Percentiles rank a stretch among this genome's conserved stretches.
Conservation (phyloP, 371 early-diverging fungal species). For the Capniomyces stellatus region DNA sequence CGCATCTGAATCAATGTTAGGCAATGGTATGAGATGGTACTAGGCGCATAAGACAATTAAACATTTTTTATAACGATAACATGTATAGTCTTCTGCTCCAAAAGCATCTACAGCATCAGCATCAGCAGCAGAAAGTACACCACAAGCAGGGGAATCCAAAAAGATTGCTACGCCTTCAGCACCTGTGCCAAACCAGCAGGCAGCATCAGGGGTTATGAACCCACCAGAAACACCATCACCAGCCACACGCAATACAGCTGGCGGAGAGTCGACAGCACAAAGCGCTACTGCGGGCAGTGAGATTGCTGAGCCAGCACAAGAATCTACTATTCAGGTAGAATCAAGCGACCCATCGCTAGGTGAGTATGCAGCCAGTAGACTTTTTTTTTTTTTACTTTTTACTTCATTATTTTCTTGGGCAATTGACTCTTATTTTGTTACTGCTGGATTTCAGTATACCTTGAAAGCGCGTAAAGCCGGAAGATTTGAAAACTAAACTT, state of each 20-base stretch:
- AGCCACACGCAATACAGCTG: slow-evolving; percentile 6
- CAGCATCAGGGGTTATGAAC: slow-evolving; percentile 9
- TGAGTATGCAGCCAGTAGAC: too few species aligned
- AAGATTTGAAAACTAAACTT: neutral
- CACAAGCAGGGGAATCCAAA: slow-evolving; percentile 14
- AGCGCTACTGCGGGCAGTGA: neutral
- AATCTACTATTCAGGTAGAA: too few species aligned
- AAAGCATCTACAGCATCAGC: slow-evolving; percentile 24
- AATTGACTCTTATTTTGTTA: too few species aligned
- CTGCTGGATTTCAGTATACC: too few species aligned
- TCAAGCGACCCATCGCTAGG: too few species aligned
- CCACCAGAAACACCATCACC: slow-evolving; percentile 19
- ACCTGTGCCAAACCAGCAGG: slow-evolving; percentile 14
- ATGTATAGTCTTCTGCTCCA: slow-evolving; percentile 16
- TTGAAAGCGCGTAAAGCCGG: too few species aligned
- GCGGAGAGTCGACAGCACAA: neutral
- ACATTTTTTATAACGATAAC: neutral
- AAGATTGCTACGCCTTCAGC: slow-evolving; percentile 11
- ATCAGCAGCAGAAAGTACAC: neutral
- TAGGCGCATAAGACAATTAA: neutral
- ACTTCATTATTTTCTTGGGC: too few species aligned
- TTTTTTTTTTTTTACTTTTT: too few species aligned
- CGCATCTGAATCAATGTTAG: neutral
- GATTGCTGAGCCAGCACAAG: neutral
- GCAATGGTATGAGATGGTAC: neutral